phyloP scores from a whole-genome alignment of 345 rosid genomes.

The Aurinia saxatilis region DNA sequence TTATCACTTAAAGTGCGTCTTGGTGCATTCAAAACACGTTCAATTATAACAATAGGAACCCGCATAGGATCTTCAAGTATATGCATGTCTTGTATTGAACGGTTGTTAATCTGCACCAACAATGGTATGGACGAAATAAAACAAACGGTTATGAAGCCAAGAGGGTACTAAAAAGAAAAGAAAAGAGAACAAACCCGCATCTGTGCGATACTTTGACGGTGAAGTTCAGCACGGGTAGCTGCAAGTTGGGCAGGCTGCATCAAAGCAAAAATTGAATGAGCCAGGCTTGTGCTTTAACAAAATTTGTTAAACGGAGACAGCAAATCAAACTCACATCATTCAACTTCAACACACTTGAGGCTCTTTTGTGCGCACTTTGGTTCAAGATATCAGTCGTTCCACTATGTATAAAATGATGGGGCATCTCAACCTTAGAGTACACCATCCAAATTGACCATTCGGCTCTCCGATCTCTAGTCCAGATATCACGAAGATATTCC shows the following conservation, averaged over 20 bases:
- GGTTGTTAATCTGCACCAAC: conserved; percentile 68
- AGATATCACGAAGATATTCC: conserved; percentile 54
- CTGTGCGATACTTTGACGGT: conserved; percentile 89
- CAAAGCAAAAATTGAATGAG: conserved; percentile 13
- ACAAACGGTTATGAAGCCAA: not conserved
- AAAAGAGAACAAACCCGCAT: conserved; percentile 61
- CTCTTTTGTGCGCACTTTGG: conserved; percentile 51
- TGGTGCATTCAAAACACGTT: conserved; percentile 82
- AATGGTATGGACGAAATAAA: conserved; percentile 2
- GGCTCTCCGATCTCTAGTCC: conserved; percentile 81
- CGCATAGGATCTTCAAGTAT: conserved; percentile 77
- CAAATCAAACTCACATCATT: conserved; percentile 49
- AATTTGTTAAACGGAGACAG: not conserved
- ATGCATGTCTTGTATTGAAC: conserved; percentile 85
- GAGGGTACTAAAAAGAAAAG: not conserved
- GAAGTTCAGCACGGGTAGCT: conserved; percentile 88
- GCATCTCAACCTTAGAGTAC: conserved; percentile 92
- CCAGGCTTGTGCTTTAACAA: conserved; percentile 3
- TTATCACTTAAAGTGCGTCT: conserved; percentile 73
- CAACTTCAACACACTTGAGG: conserved; percentile 54
- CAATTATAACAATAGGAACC: conserved; percentile 75
- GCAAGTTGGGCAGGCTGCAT: conserved; percentile 75
- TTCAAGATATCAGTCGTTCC: conserved; percentile 58
- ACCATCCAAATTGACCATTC: conserved; percentile 99
- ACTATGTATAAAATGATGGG: conserved; percentile 75